Evolutionary conservation across 2,329 filamentous ascomycete species (phyloP).

Genomic region (Sclerotinia minor): DNA sequence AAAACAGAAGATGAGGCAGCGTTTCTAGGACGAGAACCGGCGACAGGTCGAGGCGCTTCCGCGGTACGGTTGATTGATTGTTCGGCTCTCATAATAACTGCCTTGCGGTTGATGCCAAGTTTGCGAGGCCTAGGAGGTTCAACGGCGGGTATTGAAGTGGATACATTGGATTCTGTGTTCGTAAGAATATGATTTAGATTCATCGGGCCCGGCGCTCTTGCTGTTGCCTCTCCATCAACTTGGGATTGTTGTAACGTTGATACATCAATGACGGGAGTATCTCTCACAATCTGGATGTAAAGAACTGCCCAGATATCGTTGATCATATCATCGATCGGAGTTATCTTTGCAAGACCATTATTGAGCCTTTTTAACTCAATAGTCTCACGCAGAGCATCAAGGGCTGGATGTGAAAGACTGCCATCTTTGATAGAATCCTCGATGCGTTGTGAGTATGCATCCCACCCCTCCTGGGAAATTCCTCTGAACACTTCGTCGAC

Average conservation of each 20-base stretch:
- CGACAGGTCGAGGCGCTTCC: conserved; percentile 39
- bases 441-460: conserved; percentile 57
- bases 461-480: conserved; percentile 65
- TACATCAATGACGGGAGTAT: conserved; percentile 47
- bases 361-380: conserved; percentile 78
- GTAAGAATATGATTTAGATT: conserved; percentile 41
- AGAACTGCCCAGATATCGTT: conserved; percentile 83
- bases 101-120: conserved; percentile 42
- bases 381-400: conserved; percentile 65
- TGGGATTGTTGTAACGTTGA: conserved; percentile 48
- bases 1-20: background rate
- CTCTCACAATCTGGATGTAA: conserved; percentile 65
- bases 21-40: conserved; percentile 40
- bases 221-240: conserved; percentile 49
- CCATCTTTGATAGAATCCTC: conserved; percentile 58
- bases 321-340: conserved; percentile 88
- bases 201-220: conserved; percentile 36
- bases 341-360: conserved; percentile 79
- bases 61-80: conserved; percentile 52
- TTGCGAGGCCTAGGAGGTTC: conserved; percentile 37
- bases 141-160: conserved; percentile 34
- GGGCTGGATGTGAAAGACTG: conserved; percentile 48
- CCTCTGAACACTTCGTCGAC: conserved; percentile 67
- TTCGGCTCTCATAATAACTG: conserved; percentile 63
- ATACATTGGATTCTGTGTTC: conserved; percentile 38